Evolutionary conservation across 805 yeast species (phyloP), one percentile per base, ranked within the genome.

Genomic region (Pichia californica): DNA sequence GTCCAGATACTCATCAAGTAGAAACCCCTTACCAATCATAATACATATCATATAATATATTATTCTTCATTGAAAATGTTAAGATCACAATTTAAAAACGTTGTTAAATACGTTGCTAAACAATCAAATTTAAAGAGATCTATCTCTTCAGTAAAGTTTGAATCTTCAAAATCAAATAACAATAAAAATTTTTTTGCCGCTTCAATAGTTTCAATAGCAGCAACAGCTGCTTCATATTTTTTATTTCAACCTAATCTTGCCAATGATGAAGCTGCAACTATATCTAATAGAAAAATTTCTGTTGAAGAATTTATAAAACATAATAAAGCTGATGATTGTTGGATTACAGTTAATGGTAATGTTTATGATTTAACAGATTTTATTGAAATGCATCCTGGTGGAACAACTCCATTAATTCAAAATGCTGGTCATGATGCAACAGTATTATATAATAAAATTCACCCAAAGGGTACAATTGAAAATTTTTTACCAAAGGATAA

Each of bases 331-430:
- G 72, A 76, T 20, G 86, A 82, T 56, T 79, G 93, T 63, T 88
- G 96, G 96, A 85, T 88, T 16, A 79, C 83, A 6, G 77, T 88
- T 44, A 84, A 86, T 49, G 86, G 81, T n/a, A 73, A 83, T 49
- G 95, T 77, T 6, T 88, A 88, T 58, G 87, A 88, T 57, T 74
- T 88, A 47, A 79, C 91, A 0, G 77, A 76, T 21, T 72, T 71
- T 46, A 44, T 70, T 4, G 40, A 54, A 1, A 48, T 54, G 21
- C 77, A 72, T 53, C 81, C 81, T 1, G 81, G 81, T 25, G 81
- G 81, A 15, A 57, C 54, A 31, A 53, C 57, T 14, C 66, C 71
- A 15, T 67, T 76, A 31, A 54, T 73, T 45, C 65, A 62, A 37
- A 63, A 63, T 49, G 79, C 78, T 3, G 81, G 80, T 26, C 65